Percentiles rank a stretch among this genome's conserved stretches.
phyloP scores from a whole-genome alignment of 306 rosid species.

The Vachellia pachyceras region DNA sequence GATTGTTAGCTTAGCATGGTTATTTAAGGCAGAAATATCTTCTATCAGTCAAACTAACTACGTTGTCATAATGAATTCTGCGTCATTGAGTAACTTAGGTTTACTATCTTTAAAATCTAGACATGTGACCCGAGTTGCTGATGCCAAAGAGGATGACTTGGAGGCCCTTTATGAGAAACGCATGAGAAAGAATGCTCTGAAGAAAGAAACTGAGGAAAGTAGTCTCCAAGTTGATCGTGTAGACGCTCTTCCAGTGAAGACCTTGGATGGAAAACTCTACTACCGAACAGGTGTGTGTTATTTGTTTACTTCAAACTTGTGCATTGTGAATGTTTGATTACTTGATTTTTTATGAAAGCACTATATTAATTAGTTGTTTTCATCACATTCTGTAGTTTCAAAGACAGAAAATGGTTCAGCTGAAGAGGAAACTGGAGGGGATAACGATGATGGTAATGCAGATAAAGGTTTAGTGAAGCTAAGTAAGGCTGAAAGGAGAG shows the following conservation, averaged over 20 bases:
- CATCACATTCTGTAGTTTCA: constrained; percentile 43
- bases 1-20: neutral
- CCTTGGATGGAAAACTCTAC: constrained; percentile 73
- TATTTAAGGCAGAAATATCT: constrained; percentile 4
- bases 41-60: neutral
- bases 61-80: constrained; percentile 28
- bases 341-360: constrained; percentile 5
- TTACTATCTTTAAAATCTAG: constrained; percentile 45
- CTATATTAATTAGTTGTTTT: constrained; percentile 17
- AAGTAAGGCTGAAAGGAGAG: constrained; percentile 85
- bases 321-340: constrained; percentile 22
- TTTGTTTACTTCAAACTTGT: neutral
- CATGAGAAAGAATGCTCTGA: constrained; percentile 58
- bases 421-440: no score
- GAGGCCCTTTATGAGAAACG: constrained; percentile 90
- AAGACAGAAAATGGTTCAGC: no score
- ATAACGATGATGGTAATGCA: no score
- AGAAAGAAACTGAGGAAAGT: constrained; percentile 62
- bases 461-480: constrained; percentile 55
- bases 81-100: constrained; percentile 14
- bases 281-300: constrained; percentile 61
- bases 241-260: constrained; percentile 91
- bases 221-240: constrained; percentile 74
- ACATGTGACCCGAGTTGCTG: constrained; percentile 94
- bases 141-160: constrained; percentile 84